Conservation (phyloP, 495 filamentous ascomycete genomes). For the Hypoxylon fuscum region DNA sequence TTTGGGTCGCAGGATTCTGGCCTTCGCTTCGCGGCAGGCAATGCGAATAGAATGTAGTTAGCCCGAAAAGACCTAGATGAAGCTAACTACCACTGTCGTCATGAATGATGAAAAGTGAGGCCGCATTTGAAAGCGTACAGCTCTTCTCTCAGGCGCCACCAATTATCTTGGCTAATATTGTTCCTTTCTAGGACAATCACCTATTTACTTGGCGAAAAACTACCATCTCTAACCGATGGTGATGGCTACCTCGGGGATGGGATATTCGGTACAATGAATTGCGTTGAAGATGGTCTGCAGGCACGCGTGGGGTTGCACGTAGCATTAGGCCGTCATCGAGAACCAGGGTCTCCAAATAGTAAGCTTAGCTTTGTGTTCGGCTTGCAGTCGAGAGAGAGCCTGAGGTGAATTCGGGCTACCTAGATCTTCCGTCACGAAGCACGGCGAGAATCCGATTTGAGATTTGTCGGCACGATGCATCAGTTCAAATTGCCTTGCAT, state of each 20-base stretch:
- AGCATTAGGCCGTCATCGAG: constrained; percentile 36
- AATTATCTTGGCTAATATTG: constrained; percentile 15
- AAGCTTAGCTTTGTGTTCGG: constrained; percentile 31
- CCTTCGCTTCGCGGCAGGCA: constrained; percentile 13
- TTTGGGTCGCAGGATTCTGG: too few species aligned
- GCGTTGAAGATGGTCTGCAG: constrained; percentile 22
- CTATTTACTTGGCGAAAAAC: constrained; percentile 22
- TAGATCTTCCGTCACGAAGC: constrained; percentile 15
- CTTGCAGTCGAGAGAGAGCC: constrained; percentile 11
- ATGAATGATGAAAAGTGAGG: constrained; percentile 30
- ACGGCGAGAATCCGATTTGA: constrained; percentile 12
- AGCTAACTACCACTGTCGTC: constrained; percentile 34
- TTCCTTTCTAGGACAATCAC: constrained; percentile 26
- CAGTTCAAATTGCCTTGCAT: constrained; percentile 22
- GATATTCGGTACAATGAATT: constrained; percentile 31
- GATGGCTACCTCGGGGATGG: constrained; percentile 24
- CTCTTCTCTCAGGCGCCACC: constrained; percentile 16
- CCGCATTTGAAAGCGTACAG: constrained; percentile 22
- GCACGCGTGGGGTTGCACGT: constrained; percentile 37
- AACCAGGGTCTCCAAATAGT: constrained; percentile 26
- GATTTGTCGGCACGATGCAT: constrained; percentile 28
- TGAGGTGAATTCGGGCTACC: constrained; percentile 4
- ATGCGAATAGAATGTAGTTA: constrained; percentile 22
- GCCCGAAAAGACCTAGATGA: constrained; percentile 19
- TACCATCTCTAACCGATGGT: constrained; percentile 31